These are phyloP conservation scores for Volvariella volvacea DNA, from an alignment of 1,284 basidiomycete genomes.

Conservation along the genomic window DNA sequence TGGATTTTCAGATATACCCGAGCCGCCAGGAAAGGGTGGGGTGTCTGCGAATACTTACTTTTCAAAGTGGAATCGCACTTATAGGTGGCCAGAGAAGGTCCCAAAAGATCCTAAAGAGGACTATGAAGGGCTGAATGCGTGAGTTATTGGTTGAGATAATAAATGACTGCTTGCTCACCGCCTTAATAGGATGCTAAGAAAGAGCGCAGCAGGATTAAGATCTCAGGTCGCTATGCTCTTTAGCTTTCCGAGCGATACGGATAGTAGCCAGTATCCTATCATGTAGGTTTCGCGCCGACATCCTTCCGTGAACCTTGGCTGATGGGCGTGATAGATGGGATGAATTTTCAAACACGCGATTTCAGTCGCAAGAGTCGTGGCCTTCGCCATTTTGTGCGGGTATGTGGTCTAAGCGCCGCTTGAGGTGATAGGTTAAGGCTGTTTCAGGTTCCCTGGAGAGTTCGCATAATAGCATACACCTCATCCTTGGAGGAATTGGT, in stretches of 20 bases:
- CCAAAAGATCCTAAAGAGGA: neutral
- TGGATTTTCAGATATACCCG: neutral
- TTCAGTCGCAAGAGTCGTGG: neutral
- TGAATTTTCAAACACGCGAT: neutral
- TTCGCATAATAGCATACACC: neutral
- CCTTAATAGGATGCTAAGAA: neutral
- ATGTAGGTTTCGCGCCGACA: neutral
- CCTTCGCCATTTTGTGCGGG: neutral
- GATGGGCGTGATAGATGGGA: neutral
- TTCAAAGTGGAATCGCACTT: neutral
- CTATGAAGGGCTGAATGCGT: neutral
- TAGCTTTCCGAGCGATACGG: neutral
- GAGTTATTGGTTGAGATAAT: neutral
- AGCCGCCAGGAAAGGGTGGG: neutral
- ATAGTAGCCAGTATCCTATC: neutral
- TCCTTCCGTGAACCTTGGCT: neutral
- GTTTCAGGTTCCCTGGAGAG: neutral
- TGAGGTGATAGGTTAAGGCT: too few relatives aligned
- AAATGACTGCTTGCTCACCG: neutral
- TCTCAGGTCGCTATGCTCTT: neutral
- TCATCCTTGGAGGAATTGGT: slow-evolving; percentile 1
- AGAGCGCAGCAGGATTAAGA: neutral
- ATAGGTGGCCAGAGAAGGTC: neutral
- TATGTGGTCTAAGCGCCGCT: too few relatives aligned
- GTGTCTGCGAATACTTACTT: neutral